phyloP scores from a whole-genome alignment of 2,329 filamentous ascomycete genomes.

The Metarhizium robertsii region DNA sequence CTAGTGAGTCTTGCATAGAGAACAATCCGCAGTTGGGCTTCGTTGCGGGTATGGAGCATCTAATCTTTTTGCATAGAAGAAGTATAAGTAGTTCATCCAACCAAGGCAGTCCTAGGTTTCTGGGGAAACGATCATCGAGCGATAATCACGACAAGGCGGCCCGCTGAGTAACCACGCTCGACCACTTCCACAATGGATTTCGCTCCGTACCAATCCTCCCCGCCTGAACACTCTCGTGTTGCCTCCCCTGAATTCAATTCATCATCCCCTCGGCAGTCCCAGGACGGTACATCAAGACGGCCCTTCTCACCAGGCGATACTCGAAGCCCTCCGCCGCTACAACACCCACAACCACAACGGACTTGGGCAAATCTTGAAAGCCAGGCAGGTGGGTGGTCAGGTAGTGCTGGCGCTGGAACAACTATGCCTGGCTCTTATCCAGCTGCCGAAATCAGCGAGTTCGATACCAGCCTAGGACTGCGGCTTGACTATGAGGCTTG shows the following conservation, averaged over 20 bases:
- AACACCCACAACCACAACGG: constrained; percentile 47
- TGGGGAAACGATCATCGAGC: background rate
- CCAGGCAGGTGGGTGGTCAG: constrained; percentile 18
- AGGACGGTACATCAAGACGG: constrained; percentile 45
- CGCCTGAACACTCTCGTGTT: constrained; percentile 73
- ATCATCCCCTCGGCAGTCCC: constrained; percentile 41
- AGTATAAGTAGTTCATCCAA: background rate
- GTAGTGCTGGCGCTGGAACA: constrained; percentile 10
- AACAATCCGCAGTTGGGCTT: background rate
- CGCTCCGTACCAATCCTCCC: constrained; percentile 90
- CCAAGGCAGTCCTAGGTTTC: background rate
- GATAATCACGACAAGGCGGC: background rate
- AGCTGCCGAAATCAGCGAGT: constrained; percentile 58
- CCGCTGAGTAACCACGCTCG: background rate
- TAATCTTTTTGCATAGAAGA: background rate
- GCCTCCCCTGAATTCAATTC: constrained; percentile 53
- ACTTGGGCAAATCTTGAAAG: constrained; percentile 37
- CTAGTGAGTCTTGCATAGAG: background rate
- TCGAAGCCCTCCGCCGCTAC: constrained; percentile 31
- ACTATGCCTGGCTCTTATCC: constrained; percentile 29
- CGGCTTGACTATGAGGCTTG: constrained; percentile 85
- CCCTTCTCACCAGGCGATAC: constrained; percentile 42
- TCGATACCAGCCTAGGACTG: constrained; percentile 82
- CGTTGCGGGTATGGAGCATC: background rate
- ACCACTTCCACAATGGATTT: constrained; percentile 62